These are phyloP conservation scores for Phialocephala sp. DNA, from an alignment of 2,329 filamentous ascomycete genomes.

Conservation along the genomic window DNA sequence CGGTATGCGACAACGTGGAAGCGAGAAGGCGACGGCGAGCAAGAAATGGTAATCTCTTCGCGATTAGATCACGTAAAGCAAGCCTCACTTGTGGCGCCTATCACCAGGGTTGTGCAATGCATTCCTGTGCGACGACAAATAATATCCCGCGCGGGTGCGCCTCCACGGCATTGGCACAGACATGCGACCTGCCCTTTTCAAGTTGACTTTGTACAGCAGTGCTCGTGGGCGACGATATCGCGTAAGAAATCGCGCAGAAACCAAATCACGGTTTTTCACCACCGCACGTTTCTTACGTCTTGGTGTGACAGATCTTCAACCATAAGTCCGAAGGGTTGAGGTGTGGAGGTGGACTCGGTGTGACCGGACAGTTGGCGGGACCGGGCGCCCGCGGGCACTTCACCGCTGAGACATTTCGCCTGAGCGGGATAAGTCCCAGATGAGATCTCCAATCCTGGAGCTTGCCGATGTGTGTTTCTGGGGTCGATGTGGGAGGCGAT, in stretches of 20 bases:
- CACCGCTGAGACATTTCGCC: constrained; percentile 18
- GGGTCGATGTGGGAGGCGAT: constrained; percentile 22
- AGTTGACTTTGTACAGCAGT: neutral
- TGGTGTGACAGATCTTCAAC: constrained; percentile 2
- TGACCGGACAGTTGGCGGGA: constrained; percentile 5
- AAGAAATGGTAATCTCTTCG: constrained; percentile 2
- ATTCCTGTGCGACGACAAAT: neutral
- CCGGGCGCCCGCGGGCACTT: constrained; percentile 2
- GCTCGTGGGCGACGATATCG: neutral
- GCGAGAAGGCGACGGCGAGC: neutral
- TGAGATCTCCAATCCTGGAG: constrained; percentile 23
- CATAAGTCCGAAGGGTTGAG: constrained; percentile 15
- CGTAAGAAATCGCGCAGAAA: constrained; percentile 20
- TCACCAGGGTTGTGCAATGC: constrained; percentile 17
- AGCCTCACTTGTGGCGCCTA: constrained; percentile 30
- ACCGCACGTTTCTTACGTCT: neutral
- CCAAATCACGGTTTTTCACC: neutral
- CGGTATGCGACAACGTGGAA: neutral
- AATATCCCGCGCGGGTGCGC: constrained; percentile 30
- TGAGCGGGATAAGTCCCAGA: constrained; percentile 15
- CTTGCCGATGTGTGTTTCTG: constrained; percentile 18
- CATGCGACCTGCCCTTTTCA: constrained; percentile 23
- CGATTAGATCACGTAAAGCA: constrained; percentile 35
- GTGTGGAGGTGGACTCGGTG: constrained; percentile 10
- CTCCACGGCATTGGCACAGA: constrained; percentile 11